These are phyloP conservation scores for Cladosporium colombiae DNA, from an alignment of 2,329 filamentous ascomycete species.

Conservation along the genomic window DNA sequence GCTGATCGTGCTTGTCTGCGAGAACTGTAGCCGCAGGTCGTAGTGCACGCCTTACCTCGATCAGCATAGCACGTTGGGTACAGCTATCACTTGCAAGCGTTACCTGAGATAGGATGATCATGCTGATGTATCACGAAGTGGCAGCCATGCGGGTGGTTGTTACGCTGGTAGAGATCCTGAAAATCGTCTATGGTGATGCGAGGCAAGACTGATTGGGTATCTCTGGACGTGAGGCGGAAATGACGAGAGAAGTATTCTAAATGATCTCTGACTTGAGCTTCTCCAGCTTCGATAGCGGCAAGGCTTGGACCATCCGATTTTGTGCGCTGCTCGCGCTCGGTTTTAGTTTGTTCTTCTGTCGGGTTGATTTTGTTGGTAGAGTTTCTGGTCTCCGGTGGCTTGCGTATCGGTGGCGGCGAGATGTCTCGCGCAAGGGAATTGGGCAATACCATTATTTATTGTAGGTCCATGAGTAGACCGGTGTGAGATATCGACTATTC, in stretches of 20 bases:
- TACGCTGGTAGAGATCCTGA: constrained; percentile 49
- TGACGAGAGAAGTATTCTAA: constrained; percentile 50
- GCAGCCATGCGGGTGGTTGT: constrained; percentile 47
- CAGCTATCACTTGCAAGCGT: neutral
- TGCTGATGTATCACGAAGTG: constrained; percentile 72
- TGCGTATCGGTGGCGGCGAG: constrained; percentile 35
- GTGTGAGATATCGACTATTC: neutral
- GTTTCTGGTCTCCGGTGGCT: constrained; percentile 16
- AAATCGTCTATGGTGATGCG: constrained; percentile 47
- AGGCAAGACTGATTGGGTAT: constrained; percentile 25
- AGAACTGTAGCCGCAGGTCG: constrained; percentile 70
- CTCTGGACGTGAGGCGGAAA: constrained; percentile 38
- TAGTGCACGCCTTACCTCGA: constrained; percentile 44
- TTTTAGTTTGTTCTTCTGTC: neutral
- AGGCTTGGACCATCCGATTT: constrained; percentile 22
- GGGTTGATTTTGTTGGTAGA: neutral
- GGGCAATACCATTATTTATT: constrained; percentile 20
- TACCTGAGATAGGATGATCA: constrained; percentile 68
- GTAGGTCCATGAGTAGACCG: neutral
- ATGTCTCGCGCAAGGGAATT: constrained; percentile 31
- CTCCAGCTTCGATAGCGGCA: constrained; percentile 56
- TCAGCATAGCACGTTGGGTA: constrained; percentile 15
- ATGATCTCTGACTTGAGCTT: constrained; percentile 50
- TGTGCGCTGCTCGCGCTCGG: neutral
- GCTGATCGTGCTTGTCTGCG: constrained; percentile 63